Base-by-base conservation (phyloP, 108 stramenopile species). In the Discostella pseudostelligera region DNA sequence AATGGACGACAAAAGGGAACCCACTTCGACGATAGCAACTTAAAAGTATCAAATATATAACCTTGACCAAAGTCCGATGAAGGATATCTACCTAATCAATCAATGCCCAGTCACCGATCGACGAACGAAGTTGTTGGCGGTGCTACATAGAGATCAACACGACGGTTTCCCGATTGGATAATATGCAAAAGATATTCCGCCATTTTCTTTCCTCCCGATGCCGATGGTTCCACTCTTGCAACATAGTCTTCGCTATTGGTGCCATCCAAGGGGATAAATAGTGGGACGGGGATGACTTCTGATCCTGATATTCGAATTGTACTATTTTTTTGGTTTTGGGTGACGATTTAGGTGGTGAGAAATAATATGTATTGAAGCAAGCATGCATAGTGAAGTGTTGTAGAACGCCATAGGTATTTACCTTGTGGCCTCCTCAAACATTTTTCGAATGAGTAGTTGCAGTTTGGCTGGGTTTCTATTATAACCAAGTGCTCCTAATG, bases 181-280 rank as follows among this genome's bases (percentile, higher is more conserved):
- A 62, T 51, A 65, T 88, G 76, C 59, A 93, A 61, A 26, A 96
- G 45, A 68, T 77, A 84, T 59, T 85, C 86, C 35, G 92, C 95
- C 87, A 96, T 88, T 61, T 93, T 93, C 24, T 56, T 57, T 11
- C 95, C 95, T 32, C 95, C 95, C 9, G 36, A 24, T n/a, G 84
- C 71, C 20, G 83, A 86, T 60, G 95, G 95, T 68, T 96, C 95
- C 21, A 96, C 95, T 39, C 95, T 74, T n/a, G 84, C 83, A 29
- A 87, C 83, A 72, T 96, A 96, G 70, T 96, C 95, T 12, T 58
- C 68, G 35, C 79, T 78, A 50, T 65, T 65, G 24, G 86, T 90
- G 29, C 92, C 92, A 74, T 96, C 86, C 47, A 96, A 68, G 22
- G 81, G 81, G 56, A 77, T 55, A 66, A 83, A 93, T 1, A 96